Base-by-base conservation (phyloP, 176 grass and related monocot genomes). In the Triticum dicoccoides region DNA sequence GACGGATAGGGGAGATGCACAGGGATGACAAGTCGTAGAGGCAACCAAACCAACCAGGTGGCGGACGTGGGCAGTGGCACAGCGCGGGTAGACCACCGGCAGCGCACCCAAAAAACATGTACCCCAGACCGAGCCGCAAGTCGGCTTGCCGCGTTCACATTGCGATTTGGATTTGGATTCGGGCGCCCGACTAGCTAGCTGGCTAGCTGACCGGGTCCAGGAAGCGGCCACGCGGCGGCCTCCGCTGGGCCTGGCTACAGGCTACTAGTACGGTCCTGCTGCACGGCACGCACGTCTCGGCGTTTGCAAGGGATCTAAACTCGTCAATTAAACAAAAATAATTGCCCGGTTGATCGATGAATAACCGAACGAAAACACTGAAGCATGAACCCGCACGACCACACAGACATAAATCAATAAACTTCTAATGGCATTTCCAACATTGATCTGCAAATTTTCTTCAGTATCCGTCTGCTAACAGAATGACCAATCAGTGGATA, bases 91-190 rank as follows among this genome's bases (percentile, higher is more conserved):
- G 33, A 62, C 67, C 77, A 73, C 67, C 77, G 69, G 69, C 79
- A 35, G 61, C n/a, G 79, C 79, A 76, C 79, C 23, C 9, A 3
- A 20, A 5, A 23, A 4, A 1, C 2, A 11, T 8, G 33, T 33
- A 34, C 24, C 24, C 44, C 37, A 8, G 11, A 8, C 38, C n/a
- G 1, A 9, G 49, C 73, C 56, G 56, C 75, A 30, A 35, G n/a
- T 33, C 17, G 24, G 20, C 4, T 58, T 15, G 69, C 47, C 77
- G 83, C 62, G 49, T 89, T 89, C 83, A 72, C 83, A 86, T 21
- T 2, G 11, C 11, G 13, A 52, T 52, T 66, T 4, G 9, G 69
- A 42, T n/a, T 10, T 10, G 20, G 69, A 42, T n/a, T 20, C 4
- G 17, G 8, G 68, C 32, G 68, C 41, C 38, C 9, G 41, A 14